Evolutionary conservation across 768 basidiomycete species (phyloP).

Genomic region (Boletus rubescentipes): DNA sequence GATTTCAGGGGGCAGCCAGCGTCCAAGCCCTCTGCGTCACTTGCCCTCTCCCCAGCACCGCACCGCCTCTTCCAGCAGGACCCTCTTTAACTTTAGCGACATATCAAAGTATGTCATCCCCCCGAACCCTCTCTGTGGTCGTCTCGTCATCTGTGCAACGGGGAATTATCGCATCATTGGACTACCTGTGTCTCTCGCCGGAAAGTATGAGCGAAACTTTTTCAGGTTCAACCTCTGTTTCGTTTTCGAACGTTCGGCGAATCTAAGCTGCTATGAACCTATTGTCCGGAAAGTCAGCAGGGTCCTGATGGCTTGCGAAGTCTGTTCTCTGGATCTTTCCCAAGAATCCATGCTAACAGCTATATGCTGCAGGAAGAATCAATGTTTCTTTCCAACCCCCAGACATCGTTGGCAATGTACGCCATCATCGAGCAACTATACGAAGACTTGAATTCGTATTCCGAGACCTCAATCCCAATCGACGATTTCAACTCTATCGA

Average conservation of each 20-base stretch:
- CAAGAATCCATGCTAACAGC: neutral
- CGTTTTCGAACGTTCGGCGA: slow-evolving; percentile 89
- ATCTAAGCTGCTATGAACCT: slow-evolving; percentile 94
- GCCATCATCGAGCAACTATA: slow-evolving; percentile 94
- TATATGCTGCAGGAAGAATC: slow-evolving; percentile 73
- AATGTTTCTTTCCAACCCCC: slow-evolving; percentile 74
- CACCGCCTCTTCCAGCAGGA: slow-evolving; percentile 47
- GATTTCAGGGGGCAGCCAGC: slow-evolving; percentile 45
- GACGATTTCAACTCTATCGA: slow-evolving; percentile 94
- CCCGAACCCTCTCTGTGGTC: slow-evolving; percentile 77
- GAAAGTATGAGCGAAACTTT: slow-evolving; percentile 80
- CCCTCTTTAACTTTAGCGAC: slow-evolving; percentile 85
- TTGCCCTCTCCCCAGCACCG: slow-evolving; percentile 46
- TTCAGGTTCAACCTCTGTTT: slow-evolving; percentile 96
- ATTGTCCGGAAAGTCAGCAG: slow-evolving; percentile 93
- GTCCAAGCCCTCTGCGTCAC: slow-evolving; percentile 42
- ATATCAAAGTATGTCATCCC: slow-evolving; percentile 96
- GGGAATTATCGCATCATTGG: slow-evolving; percentile 85
- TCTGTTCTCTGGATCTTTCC: slow-evolving; percentile 36
- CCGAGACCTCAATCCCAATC: slow-evolving; percentile 90
- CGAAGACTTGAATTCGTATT: slow-evolving; percentile 96
- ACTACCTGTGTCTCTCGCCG: slow-evolving; percentile 80
- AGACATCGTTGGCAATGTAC: slow-evolving; percentile 65
- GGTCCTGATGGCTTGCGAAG: slow-evolving; percentile 87
- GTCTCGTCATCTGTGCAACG: slow-evolving; percentile 85